Evolutionary conservation across 257 asterid genomes (phyloP).

Genomic region (Penstemon davidsonii): DNA sequence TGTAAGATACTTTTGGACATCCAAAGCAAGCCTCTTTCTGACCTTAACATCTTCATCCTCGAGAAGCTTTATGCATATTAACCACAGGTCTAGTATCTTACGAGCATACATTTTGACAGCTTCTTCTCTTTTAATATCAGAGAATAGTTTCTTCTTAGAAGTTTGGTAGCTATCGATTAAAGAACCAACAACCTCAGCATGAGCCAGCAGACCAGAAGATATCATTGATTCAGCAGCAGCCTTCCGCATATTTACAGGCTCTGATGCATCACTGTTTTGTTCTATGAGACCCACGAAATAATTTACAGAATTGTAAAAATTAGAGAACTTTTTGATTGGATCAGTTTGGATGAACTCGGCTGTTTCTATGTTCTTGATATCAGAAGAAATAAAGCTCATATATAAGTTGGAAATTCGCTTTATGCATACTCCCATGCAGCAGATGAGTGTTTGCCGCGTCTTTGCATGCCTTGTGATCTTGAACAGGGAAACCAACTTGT

Average conservation of each 20-base stretch:
- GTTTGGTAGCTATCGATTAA: slow-evolving; percentile 32
- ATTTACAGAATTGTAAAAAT: slow-evolving; percentile 47
- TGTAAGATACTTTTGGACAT: slow-evolving; percentile 60
- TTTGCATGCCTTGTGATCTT: slow-evolving; percentile 74
- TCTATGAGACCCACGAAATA: slow-evolving; percentile 64
- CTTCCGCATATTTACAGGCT: slow-evolving; percentile 72
- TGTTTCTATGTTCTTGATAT: slow-evolving; percentile 26
- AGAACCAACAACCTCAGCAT: slow-evolving; percentile 53
- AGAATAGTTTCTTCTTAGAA: slow-evolving; percentile 32
- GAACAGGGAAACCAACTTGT: slow-evolving; percentile 64
- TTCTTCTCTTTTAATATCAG: slow-evolving; percentile 41
- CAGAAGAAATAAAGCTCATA: slow-evolving; percentile 41
- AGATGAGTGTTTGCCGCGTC: slow-evolving; percentile 65
- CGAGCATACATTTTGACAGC: slow-evolving; percentile 48
- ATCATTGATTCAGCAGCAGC: slow-evolving; percentile 87
- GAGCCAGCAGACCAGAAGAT: slow-evolving; percentile 75
- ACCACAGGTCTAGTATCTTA: slow-evolving; percentile 70
- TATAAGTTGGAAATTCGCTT: slow-evolving; percentile 51
- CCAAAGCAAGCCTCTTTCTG: slow-evolving; percentile 68
- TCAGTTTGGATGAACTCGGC: slow-evolving; percentile 35
- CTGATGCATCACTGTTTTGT: slow-evolving; percentile 65
- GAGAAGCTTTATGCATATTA: slow-evolving; percentile 69
- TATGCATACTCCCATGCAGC: slow-evolving; percentile 90
- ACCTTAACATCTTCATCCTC: slow-evolving; percentile 89
- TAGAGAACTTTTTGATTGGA: slow-evolving; percentile 31